phyloP scores from a whole-genome alignment of 2,329 filamentous ascomycete species.

The Neoarthrinium moseri region DNA sequence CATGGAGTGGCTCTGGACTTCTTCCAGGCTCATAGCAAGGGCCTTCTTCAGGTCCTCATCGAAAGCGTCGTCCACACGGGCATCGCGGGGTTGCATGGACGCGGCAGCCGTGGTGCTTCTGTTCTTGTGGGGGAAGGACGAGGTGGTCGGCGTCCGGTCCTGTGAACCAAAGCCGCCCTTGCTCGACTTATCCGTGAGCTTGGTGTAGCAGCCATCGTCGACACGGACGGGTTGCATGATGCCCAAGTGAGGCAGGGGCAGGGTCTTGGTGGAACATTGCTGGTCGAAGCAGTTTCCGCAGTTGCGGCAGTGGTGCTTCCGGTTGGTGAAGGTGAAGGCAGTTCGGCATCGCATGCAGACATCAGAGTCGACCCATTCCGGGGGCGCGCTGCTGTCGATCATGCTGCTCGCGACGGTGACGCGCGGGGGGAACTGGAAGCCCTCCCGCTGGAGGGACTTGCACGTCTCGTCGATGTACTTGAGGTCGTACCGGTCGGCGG shows the following conservation, averaged over 20 bases:
- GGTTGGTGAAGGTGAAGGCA: conserved; percentile 93
- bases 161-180: conserved; percentile 31
- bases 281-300: conserved; percentile 98
- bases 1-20: conserved; percentile 69
- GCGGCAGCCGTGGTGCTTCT: conserved; percentile 58
- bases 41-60: conserved; percentile 94
- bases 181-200: conserved; percentile 74
- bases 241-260: conserved; percentile 87
- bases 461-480: conserved; percentile 90
- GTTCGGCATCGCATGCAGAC: conserved; percentile 98
- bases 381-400: conserved; percentile 96
- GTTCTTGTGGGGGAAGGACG: conserved; percentile 56
- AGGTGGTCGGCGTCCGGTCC: conserved; percentile 44
- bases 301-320: conserved; percentile 97
- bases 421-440: conserved; percentile 85
- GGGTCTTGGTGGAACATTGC: conserved; percentile 84
- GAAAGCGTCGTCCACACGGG: conserved; percentile 84
- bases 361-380: conserved; percentile 96
- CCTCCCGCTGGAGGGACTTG: conserved; percentile 75
- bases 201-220: conserved; percentile 92
- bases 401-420: conserved; percentile 90
- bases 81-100: conserved; percentile 85
- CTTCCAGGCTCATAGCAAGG: conserved; percentile 94
- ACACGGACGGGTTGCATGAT: conserved; percentile 90
- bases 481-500: conserved; percentile 79